These are phyloP conservation scores for Hypoxylon sp. DNA, from an alignment of 2,329 filamentous ascomycete species.

Conservation along the genomic window DNA sequence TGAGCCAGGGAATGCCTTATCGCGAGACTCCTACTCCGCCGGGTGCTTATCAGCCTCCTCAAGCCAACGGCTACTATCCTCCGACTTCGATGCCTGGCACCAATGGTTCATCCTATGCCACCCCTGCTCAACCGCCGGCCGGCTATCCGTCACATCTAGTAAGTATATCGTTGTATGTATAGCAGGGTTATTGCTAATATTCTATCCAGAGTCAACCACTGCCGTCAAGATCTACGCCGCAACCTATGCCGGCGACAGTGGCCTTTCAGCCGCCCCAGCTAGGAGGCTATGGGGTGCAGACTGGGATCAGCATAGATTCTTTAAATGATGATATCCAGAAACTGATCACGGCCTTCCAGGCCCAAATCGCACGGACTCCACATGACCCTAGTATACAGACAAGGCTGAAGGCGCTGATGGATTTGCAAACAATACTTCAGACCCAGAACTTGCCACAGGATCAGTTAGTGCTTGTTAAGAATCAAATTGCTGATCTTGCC, in stretches of 20 bases:
- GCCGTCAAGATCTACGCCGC: constrained; percentile 56
- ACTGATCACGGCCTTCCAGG: constrained; percentile 78
- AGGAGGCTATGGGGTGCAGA: constrained; percentile 57
- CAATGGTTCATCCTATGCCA: constrained; percentile 50
- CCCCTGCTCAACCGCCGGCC: constrained; percentile 42
- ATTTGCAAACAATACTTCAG: constrained; percentile 84
- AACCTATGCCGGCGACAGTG: constrained; percentile 54
- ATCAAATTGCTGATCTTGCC: constrained; percentile 84
- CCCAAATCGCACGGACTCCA: constrained; percentile 80
- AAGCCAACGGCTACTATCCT: constrained; percentile 51
- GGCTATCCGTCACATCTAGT: constrained; percentile 53
- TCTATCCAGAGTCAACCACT: constrained; percentile 29
- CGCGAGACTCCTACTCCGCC: constrained; percentile 82
- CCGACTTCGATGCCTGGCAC: constrained; percentile 56
- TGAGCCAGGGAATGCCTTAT: constrained; percentile 69
- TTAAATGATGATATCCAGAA: constrained; percentile 86
- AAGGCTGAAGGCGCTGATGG: constrained; percentile 85
- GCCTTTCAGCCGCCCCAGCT: constrained; percentile 59
- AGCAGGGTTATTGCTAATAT: constrained; percentile 30
- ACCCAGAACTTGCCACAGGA: constrained; percentile 82
- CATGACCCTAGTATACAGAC: constrained; percentile 81
- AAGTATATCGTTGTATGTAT: constrained; percentile 30
- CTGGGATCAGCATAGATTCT: constrained; percentile 74
- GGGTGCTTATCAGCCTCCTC: constrained; percentile 56
- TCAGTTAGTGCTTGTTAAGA: constrained; percentile 85